phyloP scores from a whole-genome alignment of 345 rosid species.

The Acer negundo region DNA sequence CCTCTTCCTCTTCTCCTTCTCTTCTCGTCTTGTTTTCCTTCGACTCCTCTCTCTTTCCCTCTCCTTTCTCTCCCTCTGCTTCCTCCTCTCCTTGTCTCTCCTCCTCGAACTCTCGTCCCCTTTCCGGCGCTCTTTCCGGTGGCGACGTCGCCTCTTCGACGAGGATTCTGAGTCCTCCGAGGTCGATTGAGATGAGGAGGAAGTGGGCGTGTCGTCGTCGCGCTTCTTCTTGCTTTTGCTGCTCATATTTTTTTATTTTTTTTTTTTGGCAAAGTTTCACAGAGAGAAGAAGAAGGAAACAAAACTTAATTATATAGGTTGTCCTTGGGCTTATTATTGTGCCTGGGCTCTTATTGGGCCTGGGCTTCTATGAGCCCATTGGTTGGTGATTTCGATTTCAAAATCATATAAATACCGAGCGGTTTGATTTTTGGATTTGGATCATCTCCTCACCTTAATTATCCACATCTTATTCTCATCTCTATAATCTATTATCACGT shows the following conservation, averaged over 20 bases:
- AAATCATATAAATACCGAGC: too few relatives aligned
- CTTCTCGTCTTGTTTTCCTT: constrained; percentile 45
- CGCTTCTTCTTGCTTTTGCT: constrained; percentile 32
- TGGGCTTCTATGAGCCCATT: too few relatives aligned
- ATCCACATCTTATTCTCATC: too few relatives aligned
- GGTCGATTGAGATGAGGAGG: constrained; percentile 39
- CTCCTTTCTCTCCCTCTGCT: constrained; percentile 40
- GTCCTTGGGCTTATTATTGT: too few relatives aligned
- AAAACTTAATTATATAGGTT: too few relatives aligned
- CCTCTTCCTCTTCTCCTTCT: constrained; percentile 38
- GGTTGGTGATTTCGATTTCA: too few relatives aligned
- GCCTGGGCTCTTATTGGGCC: too few relatives aligned
- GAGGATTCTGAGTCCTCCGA: constrained; percentile 56
- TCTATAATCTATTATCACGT: too few relatives aligned
- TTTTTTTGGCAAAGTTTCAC: background rate
- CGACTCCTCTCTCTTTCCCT: constrained; percentile 43
- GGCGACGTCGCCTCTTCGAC: constrained; percentile 35
- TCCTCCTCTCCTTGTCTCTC: constrained; percentile 48
- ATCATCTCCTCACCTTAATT: too few relatives aligned
- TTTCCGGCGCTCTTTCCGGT: constrained; percentile 37
- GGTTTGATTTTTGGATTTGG: too few relatives aligned
- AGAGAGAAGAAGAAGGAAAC: background rate
- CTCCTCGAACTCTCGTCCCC: constrained; percentile 52
- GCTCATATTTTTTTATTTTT: background rate
- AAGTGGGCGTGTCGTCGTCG: constrained; percentile 36